phyloP scores from a whole-genome alignment of 2,329 filamentous ascomycete genomes.

The Microdochium nivale region DNA sequence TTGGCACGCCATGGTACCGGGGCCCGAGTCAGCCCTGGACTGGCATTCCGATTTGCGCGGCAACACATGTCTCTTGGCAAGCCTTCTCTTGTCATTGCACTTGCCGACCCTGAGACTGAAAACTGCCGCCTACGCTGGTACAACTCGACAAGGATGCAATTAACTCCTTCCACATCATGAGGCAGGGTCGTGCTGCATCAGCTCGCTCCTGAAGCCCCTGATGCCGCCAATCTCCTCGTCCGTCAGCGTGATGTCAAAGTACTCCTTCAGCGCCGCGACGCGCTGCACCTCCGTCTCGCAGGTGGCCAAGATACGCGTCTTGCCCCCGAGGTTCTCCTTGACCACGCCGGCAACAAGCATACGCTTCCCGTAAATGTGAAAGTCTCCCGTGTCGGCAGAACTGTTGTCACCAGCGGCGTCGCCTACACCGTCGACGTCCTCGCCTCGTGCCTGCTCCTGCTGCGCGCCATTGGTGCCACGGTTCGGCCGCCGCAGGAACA shows the following conservation, averaged over 20 bases:
- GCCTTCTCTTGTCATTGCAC: too few relatives aligned
- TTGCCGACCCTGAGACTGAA: too few relatives aligned
- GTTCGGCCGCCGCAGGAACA: conserved; percentile 40
- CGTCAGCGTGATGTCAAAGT: conserved; percentile 43
- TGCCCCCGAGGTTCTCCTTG: conserved; percentile 43
- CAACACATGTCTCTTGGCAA: too few relatives aligned
- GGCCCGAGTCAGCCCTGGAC: too few relatives aligned
- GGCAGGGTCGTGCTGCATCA: not conserved
- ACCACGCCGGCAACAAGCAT: conserved; percentile 41
- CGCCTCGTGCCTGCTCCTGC: too few relatives aligned
- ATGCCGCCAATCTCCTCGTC: conserved; percentile 31
- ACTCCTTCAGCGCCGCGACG: conserved; percentile 37
- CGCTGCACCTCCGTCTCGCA: conserved; percentile 44
- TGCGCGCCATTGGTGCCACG: too few relatives aligned
- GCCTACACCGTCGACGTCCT: conserved; percentile 24
- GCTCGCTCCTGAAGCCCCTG: not conserved
- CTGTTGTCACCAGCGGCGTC: not conserved
- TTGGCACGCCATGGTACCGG: too few relatives aligned
- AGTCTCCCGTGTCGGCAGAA: not conserved
- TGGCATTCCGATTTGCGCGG: too few relatives aligned
- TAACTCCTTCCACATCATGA: too few relatives aligned
- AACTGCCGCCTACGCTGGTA: too few relatives aligned
- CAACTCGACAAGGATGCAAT: too few relatives aligned
- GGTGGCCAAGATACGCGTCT: conserved; percentile 35
- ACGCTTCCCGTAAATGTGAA: conserved; percentile 39